Percentiles rank a stretch among this genome's conserved stretches.
Evolutionary conservation across 2,329 filamentous ascomycete species (phyloP).

Genomic region (Talaromyces sp.): DNA sequence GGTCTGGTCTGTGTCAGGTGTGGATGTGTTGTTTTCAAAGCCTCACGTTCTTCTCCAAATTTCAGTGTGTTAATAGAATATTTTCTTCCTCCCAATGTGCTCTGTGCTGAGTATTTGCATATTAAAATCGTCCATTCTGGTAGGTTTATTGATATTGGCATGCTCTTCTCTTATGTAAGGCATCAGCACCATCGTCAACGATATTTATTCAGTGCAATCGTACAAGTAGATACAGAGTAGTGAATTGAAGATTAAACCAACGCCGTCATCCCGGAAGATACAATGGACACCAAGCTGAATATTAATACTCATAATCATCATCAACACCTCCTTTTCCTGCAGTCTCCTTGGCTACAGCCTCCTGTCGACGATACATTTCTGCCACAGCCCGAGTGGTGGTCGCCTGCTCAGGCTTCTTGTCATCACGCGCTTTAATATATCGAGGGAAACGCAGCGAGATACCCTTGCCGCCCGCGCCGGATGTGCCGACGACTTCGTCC

Average conservation of each 20-base stretch:
- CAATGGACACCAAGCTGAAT: not conserved
- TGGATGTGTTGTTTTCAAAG: not conserved
- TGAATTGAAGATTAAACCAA: not conserved
- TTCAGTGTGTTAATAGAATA: not conserved
- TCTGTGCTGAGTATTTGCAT: too few species aligned
- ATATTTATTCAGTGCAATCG: not conserved
- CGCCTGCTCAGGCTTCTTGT: constrained; percentile 93
- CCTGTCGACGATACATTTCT: constrained; percentile 96
- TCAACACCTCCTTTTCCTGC: constrained; percentile 85
- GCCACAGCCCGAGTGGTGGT: constrained; percentile 82
- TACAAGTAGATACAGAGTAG: not conserved
- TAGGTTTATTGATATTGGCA: too few species aligned
- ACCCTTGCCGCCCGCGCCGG: constrained; percentile 61
- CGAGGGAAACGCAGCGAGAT: constrained; percentile 88
- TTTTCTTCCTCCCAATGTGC: not conserved
- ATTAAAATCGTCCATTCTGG: too few species aligned
- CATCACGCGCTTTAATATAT: constrained; percentile 87
- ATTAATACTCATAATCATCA: constrained; percentile 94
- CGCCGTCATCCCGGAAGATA: not conserved
- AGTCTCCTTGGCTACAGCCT: constrained; percentile 81
- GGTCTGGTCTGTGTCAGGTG: not conserved
- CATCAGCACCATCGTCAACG: not conserved
- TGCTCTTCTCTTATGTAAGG: not conserved
- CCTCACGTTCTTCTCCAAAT: not conserved
- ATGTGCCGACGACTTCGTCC: constrained; percentile 72